phyloP scores from a whole-genome alignment of 2,329 filamentous ascomycete species.

The Scortechinia acanthostroma region DNA sequence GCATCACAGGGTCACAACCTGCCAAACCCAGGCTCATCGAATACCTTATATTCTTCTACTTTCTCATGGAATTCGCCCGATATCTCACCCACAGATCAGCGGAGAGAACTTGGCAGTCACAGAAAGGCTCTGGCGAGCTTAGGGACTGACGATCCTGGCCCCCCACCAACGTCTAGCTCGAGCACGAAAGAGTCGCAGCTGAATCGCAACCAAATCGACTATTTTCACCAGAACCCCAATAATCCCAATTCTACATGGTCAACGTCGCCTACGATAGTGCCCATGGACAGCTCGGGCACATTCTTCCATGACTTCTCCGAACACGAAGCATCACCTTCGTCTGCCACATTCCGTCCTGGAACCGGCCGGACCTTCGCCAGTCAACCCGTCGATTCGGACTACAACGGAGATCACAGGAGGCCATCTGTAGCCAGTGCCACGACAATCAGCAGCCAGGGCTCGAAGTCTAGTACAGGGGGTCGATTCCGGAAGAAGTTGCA shows the following conservation, averaged over 20 bases:
- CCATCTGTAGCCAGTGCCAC: conserved; percentile 64
- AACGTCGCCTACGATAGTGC: not conserved
- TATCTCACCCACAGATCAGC: not conserved
- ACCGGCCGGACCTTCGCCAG: conserved; percentile 12
- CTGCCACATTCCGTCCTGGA: not conserved
- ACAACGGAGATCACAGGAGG: conserved; percentile 45
- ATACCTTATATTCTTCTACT: not conserved
- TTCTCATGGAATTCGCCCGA: not conserved
- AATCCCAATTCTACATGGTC: not conserved
- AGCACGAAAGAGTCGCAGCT: not conserved
- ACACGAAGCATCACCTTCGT: not conserved
- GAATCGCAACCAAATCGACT: not conserved
- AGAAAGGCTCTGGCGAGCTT: not conserved
- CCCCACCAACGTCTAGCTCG: not conserved
- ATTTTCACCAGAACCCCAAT: not conserved
- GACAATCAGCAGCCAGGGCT: conserved; percentile 58
- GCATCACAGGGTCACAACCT: not conserved
- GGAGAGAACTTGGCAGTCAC: not conserved
- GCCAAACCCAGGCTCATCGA: not conserved
- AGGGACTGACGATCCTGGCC: not conserved
- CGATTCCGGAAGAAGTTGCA: conserved; percentile 54
- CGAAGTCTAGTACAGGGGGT: conserved; percentile 43
- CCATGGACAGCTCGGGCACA: not conserved
- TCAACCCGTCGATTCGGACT: conserved; percentile 31
- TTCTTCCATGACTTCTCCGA: not conserved